A percentile compares a stretch with the other conserved stretches of the same genome.
Evolutionary conservation across 495 filamentous ascomycete genomes (phyloP).

Genomic region (Paragyromitra xinjiangensis): DNA sequence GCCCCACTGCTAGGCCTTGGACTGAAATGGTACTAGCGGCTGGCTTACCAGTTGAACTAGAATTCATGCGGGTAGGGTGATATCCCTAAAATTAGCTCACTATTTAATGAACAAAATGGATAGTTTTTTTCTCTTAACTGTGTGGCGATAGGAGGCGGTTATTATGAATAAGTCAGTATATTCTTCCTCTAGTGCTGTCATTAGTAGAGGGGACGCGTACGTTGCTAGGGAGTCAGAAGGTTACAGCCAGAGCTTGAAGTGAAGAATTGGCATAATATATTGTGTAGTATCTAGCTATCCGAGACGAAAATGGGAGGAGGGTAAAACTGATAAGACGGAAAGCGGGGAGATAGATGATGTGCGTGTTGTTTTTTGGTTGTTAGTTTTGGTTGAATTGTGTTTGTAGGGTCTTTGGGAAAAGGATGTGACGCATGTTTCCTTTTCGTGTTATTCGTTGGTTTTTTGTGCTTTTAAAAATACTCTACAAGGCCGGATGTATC

Average conservation of each 20-base stretch:
- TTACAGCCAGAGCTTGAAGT: not conserved
- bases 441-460: too few species aligned
- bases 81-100: not conserved
- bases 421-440: too few species aligned
- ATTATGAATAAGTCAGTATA: not conserved
- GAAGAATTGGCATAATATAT: not conserved
- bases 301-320: too few species aligned
- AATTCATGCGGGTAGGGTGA: not conserved
- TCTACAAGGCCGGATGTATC: not conserved
- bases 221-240: not conserved
- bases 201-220: not conserved
- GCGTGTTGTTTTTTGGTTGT: too few species aligned
- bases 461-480: too few species aligned
- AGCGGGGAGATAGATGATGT: too few species aligned
- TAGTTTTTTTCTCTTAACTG: not conserved
- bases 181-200: not conserved
- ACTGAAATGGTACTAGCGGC: not conserved
- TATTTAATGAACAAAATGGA: not conserved
- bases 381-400: too few species aligned
- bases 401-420: too few species aligned
- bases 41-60: not conserved
- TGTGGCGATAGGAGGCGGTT: not conserved
- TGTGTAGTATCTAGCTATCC: not conserved
- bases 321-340: too few species aligned
- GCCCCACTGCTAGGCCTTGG: not conserved